Evolutionary conservation across 192 early-diverging fungal genomes (phyloP), one percentile per base, ranked within the genome.

Genomic region (Coemansia sp.): DNA sequence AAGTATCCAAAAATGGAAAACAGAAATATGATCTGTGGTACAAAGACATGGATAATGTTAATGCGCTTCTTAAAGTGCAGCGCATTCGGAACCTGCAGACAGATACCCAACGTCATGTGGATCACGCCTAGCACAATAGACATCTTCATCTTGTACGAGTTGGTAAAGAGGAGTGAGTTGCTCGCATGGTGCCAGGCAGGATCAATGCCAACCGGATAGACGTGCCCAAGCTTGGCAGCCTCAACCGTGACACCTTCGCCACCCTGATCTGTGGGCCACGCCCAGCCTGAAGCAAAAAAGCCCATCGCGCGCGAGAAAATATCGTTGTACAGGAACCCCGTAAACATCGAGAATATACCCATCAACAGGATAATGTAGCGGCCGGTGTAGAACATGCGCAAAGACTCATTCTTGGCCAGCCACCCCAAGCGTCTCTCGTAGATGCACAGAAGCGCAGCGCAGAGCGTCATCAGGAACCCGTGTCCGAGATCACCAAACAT

Each of bases 111-210:
- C 23, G 89, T 84, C 97, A 99, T 99, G 51, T 98, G 97, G 66
- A 97, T 85, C 22, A 98, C 94, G 64, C 97, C 97, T 23, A 99
- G 63, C 55, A 99, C 87, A 71, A 99, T 89, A 6, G 95, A 92
- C 90, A 94, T 92, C 81, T 99, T 99, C 97, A 99, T 99, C 87
- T 99, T 99, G 87, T 99, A 99, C 57, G 96, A 97, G 84, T 99
- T 99, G 55, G 89, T 87, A 71, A 99, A 99, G 51, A 98, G 66
- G 56, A 99, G 88, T 69, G 81, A 88, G 85, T 99, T 99, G 51
- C 96, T 94, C 9, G 94, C 85, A 39, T 88, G 89, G 63, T 95
- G 92, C 97, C 97, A 99, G 8, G 90, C 89, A 22, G 95, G 95
- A 76, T 97, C 95, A 8, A 97, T 82, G 63, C 95, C 95, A 57